Evolutionary conservation across 2,329 filamentous ascomycete species (phyloP).

Genomic region (Aspergillus niger): DNA sequence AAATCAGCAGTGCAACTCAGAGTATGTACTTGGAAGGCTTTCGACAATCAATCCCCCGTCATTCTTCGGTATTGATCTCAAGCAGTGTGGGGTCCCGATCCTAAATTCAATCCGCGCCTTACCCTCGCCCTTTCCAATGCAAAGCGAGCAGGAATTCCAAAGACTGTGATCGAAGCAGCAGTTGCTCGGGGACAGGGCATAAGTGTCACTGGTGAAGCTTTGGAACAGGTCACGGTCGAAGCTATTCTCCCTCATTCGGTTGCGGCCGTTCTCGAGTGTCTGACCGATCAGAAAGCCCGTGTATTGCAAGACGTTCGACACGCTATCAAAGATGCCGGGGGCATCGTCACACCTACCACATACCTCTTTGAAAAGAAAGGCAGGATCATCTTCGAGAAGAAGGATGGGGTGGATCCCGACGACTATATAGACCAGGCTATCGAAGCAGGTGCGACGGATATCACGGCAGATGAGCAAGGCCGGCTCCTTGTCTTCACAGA

Average conservation of each 20-base stretch:
- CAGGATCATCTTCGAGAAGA: conserved; percentile 67
- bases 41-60: background rate
- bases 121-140: conserved; percentile 71
- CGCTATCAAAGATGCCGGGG: conserved; percentile 71
- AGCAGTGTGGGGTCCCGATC: conserved; percentile 73
- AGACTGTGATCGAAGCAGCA: conserved; percentile 78
- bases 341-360: conserved; percentile 69
- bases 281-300: conserved; percentile 78
- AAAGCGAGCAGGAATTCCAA: conserved; percentile 84
- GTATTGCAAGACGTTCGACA: conserved; percentile 71
- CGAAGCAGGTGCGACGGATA: conserved; percentile 71
- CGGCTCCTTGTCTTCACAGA: conserved; percentile 71
- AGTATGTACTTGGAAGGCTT: conserved; percentile 50
- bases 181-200: conserved; percentile 86
- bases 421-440: conserved; percentile 79
- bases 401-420: conserved; percentile 60
- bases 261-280: conserved; percentile 79
- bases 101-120: conserved; percentile 73
- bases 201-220: conserved; percentile 69
- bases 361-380: conserved; percentile 87
- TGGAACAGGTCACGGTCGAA: conserved; percentile 80
- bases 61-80: conserved; percentile 14
- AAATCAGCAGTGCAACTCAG: conserved; percentile 74
- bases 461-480: conserved; percentile 63
- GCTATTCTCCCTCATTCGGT: conserved; percentile 73